Percentiles rank a stretch among this genome's conserved stretches.
Conservation (phyloP, 78 protist genomes). For the Speleostelium caveatum region DNA sequence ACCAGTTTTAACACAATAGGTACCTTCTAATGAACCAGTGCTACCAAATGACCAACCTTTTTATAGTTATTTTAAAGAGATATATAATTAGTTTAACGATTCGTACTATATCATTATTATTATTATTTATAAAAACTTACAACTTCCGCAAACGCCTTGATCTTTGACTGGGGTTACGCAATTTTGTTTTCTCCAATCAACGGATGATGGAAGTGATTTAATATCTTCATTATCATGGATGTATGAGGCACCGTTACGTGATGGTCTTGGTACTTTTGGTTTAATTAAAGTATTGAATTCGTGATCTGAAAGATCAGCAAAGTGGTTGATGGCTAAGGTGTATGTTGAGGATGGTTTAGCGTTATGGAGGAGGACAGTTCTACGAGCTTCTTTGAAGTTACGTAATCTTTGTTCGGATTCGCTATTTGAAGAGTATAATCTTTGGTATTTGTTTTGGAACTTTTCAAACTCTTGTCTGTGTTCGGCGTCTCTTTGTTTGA, state of each 20-base stretch:
- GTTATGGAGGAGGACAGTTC: conserved; percentile 58
- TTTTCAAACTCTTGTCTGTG: conserved; percentile 12
- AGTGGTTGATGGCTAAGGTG: conserved; percentile 86
- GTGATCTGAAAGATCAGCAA: conserved; percentile 83
- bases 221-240: conserved; percentile 56
- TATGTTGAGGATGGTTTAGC: conserved; percentile 20
- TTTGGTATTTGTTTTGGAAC: conserved; percentile 38
- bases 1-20: conserved; percentile 26
- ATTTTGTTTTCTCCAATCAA: conserved; percentile 84
- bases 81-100: not conserved
- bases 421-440: not conserved
- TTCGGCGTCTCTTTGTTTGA: not conserved
- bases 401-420: conserved; percentile 48
- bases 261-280: conserved; percentile 61
- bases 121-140: too few relatives aligned
- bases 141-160: conserved; percentile 92
- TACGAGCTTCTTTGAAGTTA: conserved; percentile 70
- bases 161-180: conserved; percentile 91
- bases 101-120: not conserved
- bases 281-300: conserved; percentile 76
- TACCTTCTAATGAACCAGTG: conserved; percentile 84
- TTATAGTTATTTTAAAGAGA: too few relatives aligned
- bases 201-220: conserved; percentile 30
- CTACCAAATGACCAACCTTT: conserved; percentile 93
- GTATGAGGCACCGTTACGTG: conserved; percentile 31